A percentile compares a stretch with the other conserved stretches of the same genome.
phyloP scores from a whole-genome alignment of 2,329 filamentous ascomycete species.

The Neonectria coccinea region DNA sequence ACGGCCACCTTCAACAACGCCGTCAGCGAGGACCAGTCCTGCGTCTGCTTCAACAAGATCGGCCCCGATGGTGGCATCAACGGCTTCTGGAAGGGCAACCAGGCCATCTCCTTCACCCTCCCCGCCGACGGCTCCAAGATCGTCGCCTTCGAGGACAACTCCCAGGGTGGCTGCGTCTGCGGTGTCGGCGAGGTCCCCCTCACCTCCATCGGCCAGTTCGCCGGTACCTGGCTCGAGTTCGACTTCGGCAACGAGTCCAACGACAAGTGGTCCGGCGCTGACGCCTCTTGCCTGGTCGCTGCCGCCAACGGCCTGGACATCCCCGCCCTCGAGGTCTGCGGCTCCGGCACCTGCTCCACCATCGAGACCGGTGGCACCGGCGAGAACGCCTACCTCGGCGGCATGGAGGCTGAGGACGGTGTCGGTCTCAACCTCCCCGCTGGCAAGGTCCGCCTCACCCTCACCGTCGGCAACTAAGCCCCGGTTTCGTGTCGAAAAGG shows the following conservation, averaged over 20 bases:
- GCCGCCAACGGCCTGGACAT: slow-evolving; percentile 48
- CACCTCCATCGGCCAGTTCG: slow-evolving; percentile 56
- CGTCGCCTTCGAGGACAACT: slow-evolving; percentile 60
- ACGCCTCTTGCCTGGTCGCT: slow-evolving; percentile 62
- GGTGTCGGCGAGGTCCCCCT: slow-evolving; percentile 47
- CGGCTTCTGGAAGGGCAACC: slow-evolving; percentile 61
- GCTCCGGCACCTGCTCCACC: slow-evolving; percentile 56
- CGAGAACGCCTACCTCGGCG: slow-evolving; percentile 53
- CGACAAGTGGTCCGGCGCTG: slow-evolving; percentile 62
- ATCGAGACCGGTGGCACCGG: slow-evolving; percentile 52
- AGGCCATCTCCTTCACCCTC: slow-evolving; percentile 57
- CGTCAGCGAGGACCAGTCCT: slow-evolving; percentile 50
- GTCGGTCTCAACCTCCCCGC: slow-evolving; percentile 55
- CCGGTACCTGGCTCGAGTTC: slow-evolving; percentile 62
- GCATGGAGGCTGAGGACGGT: slow-evolving; percentile 54
- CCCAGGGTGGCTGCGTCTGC: slow-evolving; percentile 63
- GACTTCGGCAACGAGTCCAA: slow-evolving; percentile 61
- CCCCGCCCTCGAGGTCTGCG: slow-evolving; percentile 54
- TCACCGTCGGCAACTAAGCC: slow-evolving; percentile 49
- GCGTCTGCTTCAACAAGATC: slow-evolving; percentile 66
- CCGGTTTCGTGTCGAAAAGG: slow-evolving; percentile 1
- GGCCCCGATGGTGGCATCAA: slow-evolving; percentile 57
- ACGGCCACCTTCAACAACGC: slow-evolving; percentile 56
- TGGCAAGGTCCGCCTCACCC: slow-evolving; percentile 44
- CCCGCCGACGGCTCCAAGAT: slow-evolving; percentile 51